A percentile compares a stretch with the other conserved stretches of the same genome.
Evolutionary conservation across 352 stramenopile genomes (phyloP).

Genomic region (Globisporangium uncinulatum): DNA sequence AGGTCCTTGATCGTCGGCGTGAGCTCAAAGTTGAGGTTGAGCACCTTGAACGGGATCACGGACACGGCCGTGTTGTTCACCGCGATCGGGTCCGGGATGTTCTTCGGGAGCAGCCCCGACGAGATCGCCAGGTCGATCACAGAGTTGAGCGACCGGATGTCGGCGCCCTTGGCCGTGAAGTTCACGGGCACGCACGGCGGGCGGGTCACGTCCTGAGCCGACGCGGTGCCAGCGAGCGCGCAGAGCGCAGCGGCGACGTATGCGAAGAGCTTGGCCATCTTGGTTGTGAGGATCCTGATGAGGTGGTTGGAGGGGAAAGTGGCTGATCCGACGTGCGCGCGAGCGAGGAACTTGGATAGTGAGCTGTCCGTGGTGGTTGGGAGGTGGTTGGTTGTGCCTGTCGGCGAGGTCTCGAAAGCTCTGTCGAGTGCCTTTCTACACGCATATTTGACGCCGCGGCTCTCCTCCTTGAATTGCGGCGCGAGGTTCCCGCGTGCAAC

Average conservation of each 20-base stretch:
- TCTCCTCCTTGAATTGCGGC: no score
- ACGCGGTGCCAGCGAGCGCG: background rate
- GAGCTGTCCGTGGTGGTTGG: no score
- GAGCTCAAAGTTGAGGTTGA: conserved; percentile 23
- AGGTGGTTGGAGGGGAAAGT: background rate
- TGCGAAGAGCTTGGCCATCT: conserved; percentile 7
- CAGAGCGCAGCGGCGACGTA: conserved; percentile 2
- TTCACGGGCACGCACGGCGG: conserved; percentile 11
- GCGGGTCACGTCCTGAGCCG: background rate
- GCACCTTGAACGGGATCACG: conserved; percentile 20
- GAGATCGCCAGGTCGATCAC: conserved; percentile 24
- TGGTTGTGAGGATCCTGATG: background rate
- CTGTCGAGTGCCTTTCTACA: no score
- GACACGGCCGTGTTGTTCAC: conserved; percentile 21
- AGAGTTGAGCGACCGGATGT: conserved; percentile 26
- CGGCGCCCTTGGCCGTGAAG: conserved; percentile 17
- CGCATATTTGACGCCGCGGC: no score
- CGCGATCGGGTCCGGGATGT: conserved; percentile 23
- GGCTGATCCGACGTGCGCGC: no score
- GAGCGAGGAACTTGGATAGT: no score
- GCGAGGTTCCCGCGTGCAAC: no score
- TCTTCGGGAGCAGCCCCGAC: conserved; percentile 20
- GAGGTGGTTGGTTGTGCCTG: no score
- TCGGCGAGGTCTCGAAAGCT: no score
- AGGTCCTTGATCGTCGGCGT: conserved; percentile 21